Evolutionary conservation across 2,329 filamentous ascomycete species (phyloP).

Genomic region (Paecilomyces dactylethromorphus): DNA sequence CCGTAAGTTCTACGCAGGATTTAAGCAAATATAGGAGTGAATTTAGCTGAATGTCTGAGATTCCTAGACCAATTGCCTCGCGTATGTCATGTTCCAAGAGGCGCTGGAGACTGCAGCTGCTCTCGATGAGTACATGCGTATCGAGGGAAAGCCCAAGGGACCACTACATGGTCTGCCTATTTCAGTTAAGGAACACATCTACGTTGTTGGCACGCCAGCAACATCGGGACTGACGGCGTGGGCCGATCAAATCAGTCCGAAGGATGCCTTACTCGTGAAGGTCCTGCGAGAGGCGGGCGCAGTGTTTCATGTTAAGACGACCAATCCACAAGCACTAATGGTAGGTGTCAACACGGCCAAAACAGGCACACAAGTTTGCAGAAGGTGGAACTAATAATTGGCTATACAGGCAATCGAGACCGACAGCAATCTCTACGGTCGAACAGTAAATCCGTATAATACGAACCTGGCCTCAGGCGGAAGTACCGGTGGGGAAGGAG

Average conservation of each 20-base stretch:
- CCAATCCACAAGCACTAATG: slow-evolving; percentile 21
- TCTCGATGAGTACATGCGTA: slow-evolving; percentile 13
- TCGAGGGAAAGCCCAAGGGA: slow-evolving; percentile 33
- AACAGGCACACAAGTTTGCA: not conserved
- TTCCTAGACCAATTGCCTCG: slow-evolving; percentile 15
- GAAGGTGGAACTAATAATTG: not conserved
- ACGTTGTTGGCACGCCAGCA: slow-evolving; percentile 48
- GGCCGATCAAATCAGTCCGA: slow-evolving; percentile 1
- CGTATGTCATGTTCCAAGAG: slow-evolving; percentile 16
- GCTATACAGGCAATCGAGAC: slow-evolving; percentile 14
- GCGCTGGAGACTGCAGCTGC: slow-evolving; percentile 12
- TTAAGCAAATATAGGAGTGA: not conserved
- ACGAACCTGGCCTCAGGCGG: slow-evolving; percentile 14
- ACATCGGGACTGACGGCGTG: slow-evolving; percentile 40
- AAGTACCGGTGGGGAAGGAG: slow-evolving; percentile 17
- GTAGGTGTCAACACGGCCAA: not conserved
- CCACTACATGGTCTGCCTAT: slow-evolving; percentile 47
- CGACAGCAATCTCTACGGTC: slow-evolving; percentile 22
- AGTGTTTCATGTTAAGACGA: slow-evolving; percentile 27
- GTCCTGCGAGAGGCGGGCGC: slow-evolving; percentile 19
- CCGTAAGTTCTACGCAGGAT: slow-evolving; percentile 1
- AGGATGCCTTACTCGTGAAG: slow-evolving; percentile 3
- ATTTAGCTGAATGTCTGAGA: not conserved
- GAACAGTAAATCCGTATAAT: slow-evolving; percentile 18
- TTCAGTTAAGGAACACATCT: slow-evolving; percentile 53